Conservation (phyloP, 2,329 filamentous ascomycete species). For the Colletotrichum higginsianum region DNA sequence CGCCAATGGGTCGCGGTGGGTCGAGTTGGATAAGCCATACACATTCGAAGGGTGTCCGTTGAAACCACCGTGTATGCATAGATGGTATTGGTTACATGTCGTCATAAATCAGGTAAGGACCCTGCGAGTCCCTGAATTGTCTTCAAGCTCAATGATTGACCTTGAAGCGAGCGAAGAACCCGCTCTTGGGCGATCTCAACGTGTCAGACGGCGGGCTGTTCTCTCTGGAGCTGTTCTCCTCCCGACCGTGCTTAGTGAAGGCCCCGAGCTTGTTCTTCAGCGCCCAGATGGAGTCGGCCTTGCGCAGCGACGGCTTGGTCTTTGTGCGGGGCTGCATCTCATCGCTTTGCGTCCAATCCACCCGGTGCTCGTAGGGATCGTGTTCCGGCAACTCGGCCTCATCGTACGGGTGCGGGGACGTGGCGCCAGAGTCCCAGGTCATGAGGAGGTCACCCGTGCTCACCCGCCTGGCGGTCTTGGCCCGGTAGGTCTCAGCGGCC, state of each 20-base stretch:
- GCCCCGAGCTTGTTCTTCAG: constrained; percentile 60
- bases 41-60: constrained; percentile 12
- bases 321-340: constrained; percentile 52
- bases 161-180: constrained; percentile 62
- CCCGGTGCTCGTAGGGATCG: constrained; percentile 55
- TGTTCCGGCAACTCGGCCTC: constrained; percentile 46
- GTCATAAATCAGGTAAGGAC: constrained; percentile 13
- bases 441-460: constrained; percentile 56
- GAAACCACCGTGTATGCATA: constrained; percentile 20
- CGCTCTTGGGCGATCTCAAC: constrained; percentile 49
- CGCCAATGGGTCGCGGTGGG: neutral
- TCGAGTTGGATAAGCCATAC: constrained; percentile 13
- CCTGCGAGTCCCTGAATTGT: neutral
- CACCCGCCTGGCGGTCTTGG: constrained; percentile 50
- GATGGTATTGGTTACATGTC: constrained; percentile 7
- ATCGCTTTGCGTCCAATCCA: constrained; percentile 74
- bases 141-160: constrained; percentile 33
- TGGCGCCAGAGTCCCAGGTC: constrained; percentile 36
- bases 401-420: constrained; percentile 41
- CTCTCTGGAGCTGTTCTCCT: constrained; percentile 46
- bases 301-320: constrained; percentile 54
- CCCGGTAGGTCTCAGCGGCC: constrained; percentile 35
- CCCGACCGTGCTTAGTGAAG: constrained; percentile 48
- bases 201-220: constrained; percentile 42
- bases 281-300: constrained; percentile 65